Percentiles rank a stretch among this genome's conserved stretches.
Evolutionary conservation across 1,139 yeast species (phyloP).

Genomic region (Suhomyces atakaporum): DNA sequence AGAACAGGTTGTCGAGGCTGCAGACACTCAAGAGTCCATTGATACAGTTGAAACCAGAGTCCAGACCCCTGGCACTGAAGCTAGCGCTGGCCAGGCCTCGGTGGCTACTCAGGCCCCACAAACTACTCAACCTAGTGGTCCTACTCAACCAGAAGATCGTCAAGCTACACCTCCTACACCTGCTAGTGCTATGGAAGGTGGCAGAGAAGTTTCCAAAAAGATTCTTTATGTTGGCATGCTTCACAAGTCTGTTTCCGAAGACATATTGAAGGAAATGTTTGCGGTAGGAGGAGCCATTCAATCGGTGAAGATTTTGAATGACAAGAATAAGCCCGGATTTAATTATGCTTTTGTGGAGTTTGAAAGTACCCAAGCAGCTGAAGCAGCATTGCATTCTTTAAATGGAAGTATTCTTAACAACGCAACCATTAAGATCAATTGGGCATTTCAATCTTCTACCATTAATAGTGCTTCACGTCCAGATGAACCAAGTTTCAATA

Average conservation of each 20-base stretch:
- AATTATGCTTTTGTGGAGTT: conserved; percentile 87
- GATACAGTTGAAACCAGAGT: too few species aligned
- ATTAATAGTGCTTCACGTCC: conserved; percentile 54
- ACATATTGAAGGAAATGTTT: conserved; percentile 60
- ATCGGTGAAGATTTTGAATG: conserved; percentile 68
- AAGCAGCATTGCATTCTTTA: conserved; percentile 59
- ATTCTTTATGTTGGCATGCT: conserved; percentile 79
- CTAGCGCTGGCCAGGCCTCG: too few species aligned
- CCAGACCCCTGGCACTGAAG: too few species aligned
- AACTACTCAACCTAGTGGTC: too few species aligned
- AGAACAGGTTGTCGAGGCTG: too few species aligned
- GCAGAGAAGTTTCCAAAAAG: conserved; percentile 72
- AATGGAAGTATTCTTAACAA: conserved; percentile 58
- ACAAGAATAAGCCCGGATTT: conserved; percentile 71
- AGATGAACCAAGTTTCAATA: conserved; percentile 57
- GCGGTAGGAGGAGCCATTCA: conserved; percentile 61
- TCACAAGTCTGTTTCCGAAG: conserved; percentile 66
- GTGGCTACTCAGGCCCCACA: too few species aligned
- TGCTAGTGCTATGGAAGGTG: conserved; percentile 77
- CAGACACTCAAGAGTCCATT: too few species aligned
- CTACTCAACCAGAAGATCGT: too few species aligned
- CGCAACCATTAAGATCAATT: conserved; percentile 63
- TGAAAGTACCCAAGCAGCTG: conserved; percentile 58
- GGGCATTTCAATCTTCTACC: conserved; percentile 76
- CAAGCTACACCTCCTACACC: too few species aligned